Conservation (phyloP, 805 yeast species). For the Kurtzmaniella fragi region DNA sequence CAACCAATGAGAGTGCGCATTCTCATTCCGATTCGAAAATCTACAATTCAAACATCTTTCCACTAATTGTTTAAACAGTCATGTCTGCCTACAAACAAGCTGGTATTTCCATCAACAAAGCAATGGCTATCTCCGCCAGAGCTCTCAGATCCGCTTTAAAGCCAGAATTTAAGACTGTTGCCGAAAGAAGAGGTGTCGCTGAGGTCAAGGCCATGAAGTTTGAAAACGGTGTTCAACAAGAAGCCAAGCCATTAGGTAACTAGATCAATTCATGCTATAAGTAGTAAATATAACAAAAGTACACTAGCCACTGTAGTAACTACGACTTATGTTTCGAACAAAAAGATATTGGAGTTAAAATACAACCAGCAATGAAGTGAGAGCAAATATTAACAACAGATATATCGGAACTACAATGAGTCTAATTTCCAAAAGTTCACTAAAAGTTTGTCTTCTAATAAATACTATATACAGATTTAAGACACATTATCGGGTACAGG, state of each 20-base stretch:
- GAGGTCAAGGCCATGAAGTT: conserved; percentile 72
- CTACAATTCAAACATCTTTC: too few relatives aligned
- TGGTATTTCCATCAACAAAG: conserved; percentile 67
- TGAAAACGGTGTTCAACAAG: conserved; percentile 58
- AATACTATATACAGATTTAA: conserved; percentile 4
- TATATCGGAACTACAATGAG: neutral
- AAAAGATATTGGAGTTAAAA: too few relatives aligned
- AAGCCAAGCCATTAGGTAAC: conserved; percentile 33
- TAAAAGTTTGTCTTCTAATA: neutral
- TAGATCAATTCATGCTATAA: conserved; percentile 7
- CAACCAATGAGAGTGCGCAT: conserved; percentile 4
- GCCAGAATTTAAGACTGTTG: conserved; percentile 72
- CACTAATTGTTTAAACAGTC: conserved; percentile 2
- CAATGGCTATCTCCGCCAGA: conserved; percentile 85
- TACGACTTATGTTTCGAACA: neutral
- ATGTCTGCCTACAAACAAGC: conserved; percentile 49
- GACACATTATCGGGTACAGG: conserved; percentile 1
- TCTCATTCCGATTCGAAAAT: neutral
- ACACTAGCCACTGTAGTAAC: neutral
- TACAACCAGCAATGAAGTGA: too few relatives aligned
- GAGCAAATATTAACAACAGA: too few relatives aligned
- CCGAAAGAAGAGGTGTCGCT: conserved; percentile 64
- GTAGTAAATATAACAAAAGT: too few relatives aligned
- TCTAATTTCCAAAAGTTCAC: neutral
- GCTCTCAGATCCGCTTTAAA: conserved; percentile 85